Evolutionary conservation across 192 early-diverging fungal species (phyloP), one percentile per base, ranked within the genome.

Genomic region (Lobulomyces angularis): DNA sequence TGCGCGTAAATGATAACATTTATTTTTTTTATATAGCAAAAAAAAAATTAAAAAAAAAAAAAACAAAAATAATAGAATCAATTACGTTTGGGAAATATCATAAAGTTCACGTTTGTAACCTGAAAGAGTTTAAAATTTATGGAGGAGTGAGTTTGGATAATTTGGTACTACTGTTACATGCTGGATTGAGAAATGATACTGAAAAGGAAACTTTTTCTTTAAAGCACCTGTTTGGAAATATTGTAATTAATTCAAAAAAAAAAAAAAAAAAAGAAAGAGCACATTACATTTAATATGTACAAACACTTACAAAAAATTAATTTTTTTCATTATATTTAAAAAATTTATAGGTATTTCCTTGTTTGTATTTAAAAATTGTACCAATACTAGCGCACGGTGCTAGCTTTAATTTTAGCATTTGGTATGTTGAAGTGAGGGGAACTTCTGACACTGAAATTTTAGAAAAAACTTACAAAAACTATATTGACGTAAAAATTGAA

Each of bases 1-100:
- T 41, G 86, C 85, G 14, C 80, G 87, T 87, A 84, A 35, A 43
- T 56, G 14, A 20, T n/a, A n/a, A n/a, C n/a, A n/a, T n/a, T n/a
- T n/a, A n/a, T n/a, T n/a, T n/a, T n/a, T n/a, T n/a, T n/a, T n/a
- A n/a, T n/a, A n/a, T n/a, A n/a, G n/a, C n/a, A n/a, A n/a, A n/a
- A n/a, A n/a, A n/a, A n/a, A n/a, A n/a, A n/a, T n/a, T n/a, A n/a
- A n/a, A n/a, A n/a, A n/a, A n/a, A n/a, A n/a, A n/a, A n/a, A n/a
- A n/a, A n/a, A n/a, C n/a, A n/a, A 29, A 33, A 64, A 17, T 3
- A 16, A 18, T 32, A 84, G 78, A 84, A 26, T 72, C 76, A 3
- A 88, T 97, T 46, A 84, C 81, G 2, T 95, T 97, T 79, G 93
- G 93, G 45, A 97, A 97, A 57, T 95, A 80, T 52, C 81, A 84